These are phyloP conservation scores for Talaromyces sp. DNA, from an alignment of 2,329 filamentous ascomycete species.

Conservation along the genomic window DNA sequence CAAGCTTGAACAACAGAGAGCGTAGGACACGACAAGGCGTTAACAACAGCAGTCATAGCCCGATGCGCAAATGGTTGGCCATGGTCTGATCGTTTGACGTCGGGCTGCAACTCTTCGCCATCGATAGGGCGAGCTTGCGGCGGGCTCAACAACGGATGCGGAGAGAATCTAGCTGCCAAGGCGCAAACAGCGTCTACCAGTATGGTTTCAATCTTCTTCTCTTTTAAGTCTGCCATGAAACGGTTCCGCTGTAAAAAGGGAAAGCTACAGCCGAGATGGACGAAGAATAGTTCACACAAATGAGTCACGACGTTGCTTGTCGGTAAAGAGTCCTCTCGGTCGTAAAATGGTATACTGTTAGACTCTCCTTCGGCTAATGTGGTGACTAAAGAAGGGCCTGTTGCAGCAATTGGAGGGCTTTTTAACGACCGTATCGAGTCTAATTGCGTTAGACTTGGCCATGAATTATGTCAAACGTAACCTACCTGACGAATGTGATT, in stretches of 20 bases:
- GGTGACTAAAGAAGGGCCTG: slow-evolving; percentile 21
- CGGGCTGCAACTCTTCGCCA: slow-evolving; percentile 29
- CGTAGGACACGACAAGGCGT: slow-evolving; percentile 77
- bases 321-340: slow-evolving; percentile 65
- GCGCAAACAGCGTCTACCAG: slow-evolving; percentile 84
- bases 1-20: slow-evolving; percentile 82
- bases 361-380: slow-evolving; percentile 29
- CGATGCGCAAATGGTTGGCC: slow-evolving; percentile 76
- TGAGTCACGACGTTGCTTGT: slow-evolving; percentile 72
- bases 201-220: slow-evolving; percentile 78
- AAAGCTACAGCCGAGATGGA: slow-evolving; percentile 79
- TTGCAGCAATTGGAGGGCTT: slow-evolving; percentile 31
- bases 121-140: slow-evolving; percentile 52
- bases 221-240: slow-evolving; percentile 71
- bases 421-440: slow-evolving; percentile 37
- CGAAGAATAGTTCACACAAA: slow-evolving; percentile 76
- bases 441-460: slow-evolving; percentile 18
- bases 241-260: slow-evolving; percentile 72
- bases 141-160: slow-evolving; percentile 51
- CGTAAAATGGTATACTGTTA: slow-evolving; percentile 66
- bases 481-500: slow-evolving; percentile 39
- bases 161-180: slow-evolving; percentile 75
- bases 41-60: slow-evolving; percentile 77
- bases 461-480: neutral
- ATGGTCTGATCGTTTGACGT: slow-evolving; percentile 58